These are phyloP conservation scores for Tricholoma bakamatsutake DNA, from an alignment of 768 basidiomycete species.

Conservation along the genomic window DNA sequence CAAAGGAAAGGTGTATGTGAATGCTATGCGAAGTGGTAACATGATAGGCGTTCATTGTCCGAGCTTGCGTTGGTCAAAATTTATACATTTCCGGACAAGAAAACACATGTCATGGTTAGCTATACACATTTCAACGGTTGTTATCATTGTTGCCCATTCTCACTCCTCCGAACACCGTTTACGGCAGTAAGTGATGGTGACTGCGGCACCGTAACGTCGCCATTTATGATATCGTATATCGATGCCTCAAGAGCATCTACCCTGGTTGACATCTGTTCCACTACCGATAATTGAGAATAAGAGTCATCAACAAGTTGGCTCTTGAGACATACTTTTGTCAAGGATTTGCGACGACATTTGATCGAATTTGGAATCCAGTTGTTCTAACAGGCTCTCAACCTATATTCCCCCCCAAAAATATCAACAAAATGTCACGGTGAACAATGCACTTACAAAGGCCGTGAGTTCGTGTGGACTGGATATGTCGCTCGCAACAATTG, in stretches of 20 bases:
- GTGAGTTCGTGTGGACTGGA: slow-evolving; percentile 93
- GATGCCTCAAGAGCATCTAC: slow-evolving; percentile 87
- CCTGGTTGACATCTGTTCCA: slow-evolving; percentile 89
- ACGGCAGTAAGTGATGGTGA: slow-evolving; percentile 49
- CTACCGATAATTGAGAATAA: slow-evolving; percentile 34
- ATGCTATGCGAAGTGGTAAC: no score
- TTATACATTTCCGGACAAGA: not conserved
- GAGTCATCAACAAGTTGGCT: slow-evolving; percentile 6
- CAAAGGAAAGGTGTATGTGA: no score
- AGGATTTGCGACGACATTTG: slow-evolving; percentile 90
- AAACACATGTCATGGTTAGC: not conserved
- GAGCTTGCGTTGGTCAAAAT: no score
- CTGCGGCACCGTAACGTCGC: slow-evolving; percentile 57
- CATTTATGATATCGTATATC: slow-evolving; percentile 89
- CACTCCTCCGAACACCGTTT: slow-evolving; percentile 36
- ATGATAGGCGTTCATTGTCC: no score
- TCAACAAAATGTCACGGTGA: not conserved
- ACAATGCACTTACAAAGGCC: slow-evolving; percentile 66
- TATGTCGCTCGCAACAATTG: slow-evolving; percentile 53
- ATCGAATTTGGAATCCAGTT: slow-evolving; percentile 87
- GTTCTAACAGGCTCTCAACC: slow-evolving; percentile 86
- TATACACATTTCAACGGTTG: not conserved
- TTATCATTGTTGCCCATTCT: slow-evolving; percentile 24
- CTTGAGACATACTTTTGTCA: slow-evolving; percentile 59
- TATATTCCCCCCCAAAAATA: slow-evolving; percentile 21